A percentile compares a stretch with the other conserved stretches of the same genome.
Conservation (phyloP, 345 rosid genomes). For the Eucalyptus marginata region DNA sequence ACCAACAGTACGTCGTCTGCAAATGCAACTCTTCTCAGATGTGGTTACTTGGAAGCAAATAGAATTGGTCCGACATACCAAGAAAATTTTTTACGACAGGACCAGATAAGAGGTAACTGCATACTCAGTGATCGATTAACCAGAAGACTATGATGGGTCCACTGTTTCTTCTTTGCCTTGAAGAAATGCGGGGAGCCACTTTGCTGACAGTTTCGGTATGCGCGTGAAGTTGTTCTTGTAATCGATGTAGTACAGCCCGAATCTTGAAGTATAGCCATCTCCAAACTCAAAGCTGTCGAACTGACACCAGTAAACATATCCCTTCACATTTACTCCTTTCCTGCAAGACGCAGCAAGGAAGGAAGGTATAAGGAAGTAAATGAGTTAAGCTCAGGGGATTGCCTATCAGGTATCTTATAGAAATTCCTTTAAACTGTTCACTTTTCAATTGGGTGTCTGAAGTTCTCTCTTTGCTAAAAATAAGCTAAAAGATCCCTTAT, state of each 20-base stretch:
- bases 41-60: background rate
- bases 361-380: background rate
- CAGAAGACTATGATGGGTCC: background rate
- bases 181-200: background rate
- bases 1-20: background rate
- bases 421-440: background rate
- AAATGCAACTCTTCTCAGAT: background rate
- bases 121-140: background rate
- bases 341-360: background rate
- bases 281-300: background rate
- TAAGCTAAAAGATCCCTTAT: background rate
- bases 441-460: background rate
- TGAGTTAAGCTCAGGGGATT: background rate
- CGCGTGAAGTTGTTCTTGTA: background rate
- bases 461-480: background rate
- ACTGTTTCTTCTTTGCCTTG: background rate
- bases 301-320: background rate
- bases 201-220: background rate
- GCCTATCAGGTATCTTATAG: slow-evolving; percentile 19
- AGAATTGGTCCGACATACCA: background rate
- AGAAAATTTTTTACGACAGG: background rate
- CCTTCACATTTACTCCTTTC: background rate
- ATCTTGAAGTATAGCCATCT: background rate
- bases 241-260: background rate
- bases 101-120: background rate